Base-by-base conservation (phyloP, 768 basidiomycete genomes). In the Hygrocybe punicea region DNA sequence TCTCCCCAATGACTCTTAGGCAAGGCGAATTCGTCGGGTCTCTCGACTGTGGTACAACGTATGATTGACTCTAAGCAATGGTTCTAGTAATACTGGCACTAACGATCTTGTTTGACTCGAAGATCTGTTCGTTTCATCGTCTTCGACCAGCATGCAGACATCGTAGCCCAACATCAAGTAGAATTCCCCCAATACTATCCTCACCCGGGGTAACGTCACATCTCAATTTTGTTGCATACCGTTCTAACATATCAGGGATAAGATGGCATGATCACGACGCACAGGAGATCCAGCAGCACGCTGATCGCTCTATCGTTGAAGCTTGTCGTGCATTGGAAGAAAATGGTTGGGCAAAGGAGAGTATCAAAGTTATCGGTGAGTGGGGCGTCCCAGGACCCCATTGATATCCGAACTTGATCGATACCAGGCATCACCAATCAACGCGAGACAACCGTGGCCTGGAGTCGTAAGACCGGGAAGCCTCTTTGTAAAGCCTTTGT, bases 181-280 rank as follows among this genome's bases (percentile, higher is more conserved):
- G 96, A 98, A 71, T 98, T 98, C 69, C 85, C 91, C 46, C 95
- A 98, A 67, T 93, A 95, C 71, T 93, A 93, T 65, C 90, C 90
- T 3, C 79, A 91, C 67, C 91, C 94, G 2, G 91, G 92, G 86
- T 87, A 56, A 62, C n/a, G 79, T 70, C 36, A 42, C 19, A 7
- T 35, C 2, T 44, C 19, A 21, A 1, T 11, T 29, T 29, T 29
- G 21, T 16, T 17, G 19, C 40, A 21, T 45, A 54, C 47, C 23
- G 50, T 35, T n/a, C 45, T 14, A 29, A 33, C 29, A 55, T 24
- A 52, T 55, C 35, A 55, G 55, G 16, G 16, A 42, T 35, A 64
- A 89, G 94, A 65, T 98, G 95, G 95, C 96, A 98, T 69, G 93
- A 95, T 60, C 97, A 98, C 71, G 88, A 96, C 67, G 85, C 92